Base-by-base conservation (phyloP, 2,329 filamentous ascomycete species). In the Grosmannia serpens region DNA sequence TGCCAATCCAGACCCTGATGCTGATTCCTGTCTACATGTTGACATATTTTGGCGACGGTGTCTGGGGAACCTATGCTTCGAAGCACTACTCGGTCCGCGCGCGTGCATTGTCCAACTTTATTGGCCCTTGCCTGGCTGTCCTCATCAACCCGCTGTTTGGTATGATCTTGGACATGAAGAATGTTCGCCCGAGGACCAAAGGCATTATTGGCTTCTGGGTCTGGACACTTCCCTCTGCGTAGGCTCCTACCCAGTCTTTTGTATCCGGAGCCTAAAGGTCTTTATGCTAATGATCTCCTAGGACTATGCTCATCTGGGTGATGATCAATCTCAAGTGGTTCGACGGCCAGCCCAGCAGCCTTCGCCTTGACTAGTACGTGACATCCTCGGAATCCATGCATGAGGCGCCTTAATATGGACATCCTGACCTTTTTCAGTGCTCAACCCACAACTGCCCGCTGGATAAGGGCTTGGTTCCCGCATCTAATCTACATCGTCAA, bases 21-120 rank as follows among this genome's bases (percentile, higher is more conserved):
- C 51, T 58, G 10, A 47, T 58, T n/a, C 56, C 56, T 47, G 24
- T 33, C 31, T 57, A 57, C 47, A 29, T 57, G 13, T 33, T 57
- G 17, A 55, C 53, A 6, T 55, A 56, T 38, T 58, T 58, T 53
- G 50, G 50, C 51, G 56, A 54, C 51, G 56, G 56, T 35, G 29
- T 54, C 56, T 49, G 50, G 51, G 41, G 51, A 38, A 58, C 56
- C 8, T 58, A 58, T 29, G 11, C 13, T 27, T 33, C 56, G 2
- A 26, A 38, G 11, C 56, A 58, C 38, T 33, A 31, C 9, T 54
- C 50, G 6, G 56, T 58, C 2, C 56, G 56, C 4, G 51, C 38
- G 11, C 50, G 56, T 3, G 51, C 51, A 5, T 41, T 58, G 5
- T 17, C 50, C 29, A 22, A 24, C 20, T 38, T 58, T 22, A 20